Conservation (phyloP, 345 rosid genomes). For the Arabidopsis thaliana region TAIR10.1 NC_003074.8:10161001-10161500, state of each 20-base stretch:
- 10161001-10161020: not conserved
- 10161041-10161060: not conserved
- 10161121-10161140: conserved; percentile 63
- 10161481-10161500: conserved; percentile 3
- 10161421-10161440: conserved; percentile 16
- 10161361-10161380: not conserved
- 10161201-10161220: conserved; percentile 23
- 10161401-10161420: not conserved
- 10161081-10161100: conserved; percentile 69
- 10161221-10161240: conserved; percentile 1
- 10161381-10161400: conserved; percentile 1
- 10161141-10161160: conserved; percentile 73
- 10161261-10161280: too few relatives aligned
- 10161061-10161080: conserved; percentile 7
- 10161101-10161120: conserved; percentile 84
- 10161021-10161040: conserved; percentile 13
- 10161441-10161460: conserved; percentile 13
- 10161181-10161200: conserved; percentile 70
- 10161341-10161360: conserved; percentile 3
- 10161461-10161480: not conserved
- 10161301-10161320: not conserved
- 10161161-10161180: conserved; percentile 90
- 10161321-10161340: conserved; percentile 1
- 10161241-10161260: not conserved
- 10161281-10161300: too few relatives aligned